Evolutionary conservation across 257 asterid species (phyloP).

Genomic region (Solanum boliviense): DNA sequence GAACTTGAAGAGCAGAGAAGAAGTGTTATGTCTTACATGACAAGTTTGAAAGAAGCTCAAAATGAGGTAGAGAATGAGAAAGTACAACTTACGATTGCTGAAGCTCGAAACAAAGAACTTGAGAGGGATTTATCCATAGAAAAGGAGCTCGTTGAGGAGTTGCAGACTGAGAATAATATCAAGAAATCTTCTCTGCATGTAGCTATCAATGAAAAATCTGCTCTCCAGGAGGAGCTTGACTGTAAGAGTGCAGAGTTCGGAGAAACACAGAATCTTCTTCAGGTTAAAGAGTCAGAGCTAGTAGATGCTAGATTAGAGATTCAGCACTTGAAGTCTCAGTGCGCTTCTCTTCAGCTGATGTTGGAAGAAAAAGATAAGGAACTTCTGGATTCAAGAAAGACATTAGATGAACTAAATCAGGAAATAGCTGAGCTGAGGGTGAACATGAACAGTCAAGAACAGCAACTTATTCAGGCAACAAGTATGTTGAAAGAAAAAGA

Average conservation of each 20-base stretch:
- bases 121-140: constrained; percentile 52
- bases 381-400: constrained; percentile 34
- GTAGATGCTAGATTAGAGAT: constrained; percentile 68
- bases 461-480: constrained; percentile 38
- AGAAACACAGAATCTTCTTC: constrained; percentile 39
- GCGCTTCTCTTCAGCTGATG: constrained; percentile 39
- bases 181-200: constrained; percentile 41
- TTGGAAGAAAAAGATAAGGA: constrained; percentile 55
- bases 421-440: constrained; percentile 43
- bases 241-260: constrained; percentile 37
- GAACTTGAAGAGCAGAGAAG: constrained; percentile 61
- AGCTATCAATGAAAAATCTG: constrained; percentile 29
- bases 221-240: constrained; percentile 45
- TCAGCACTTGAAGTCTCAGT: constrained; percentile 49
- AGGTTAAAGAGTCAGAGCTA: constrained; percentile 62
- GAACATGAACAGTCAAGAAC: constrained; percentile 38
- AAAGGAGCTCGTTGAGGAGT: constrained; percentile 40
- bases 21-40: constrained; percentile 40
- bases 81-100: constrained; percentile 41
- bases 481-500: constrained; percentile 55
- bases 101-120: constrained; percentile 59
- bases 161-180: constrained; percentile 40
- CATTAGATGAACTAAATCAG: constrained; percentile 37
- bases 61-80: constrained; percentile 65
- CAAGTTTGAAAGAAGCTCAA: constrained; percentile 53